Evolutionary conservation across 2,329 filamentous ascomycete species (phyloP), one percentile per base, ranked within the genome.

Genomic region (Monosporascus sp.): DNA sequence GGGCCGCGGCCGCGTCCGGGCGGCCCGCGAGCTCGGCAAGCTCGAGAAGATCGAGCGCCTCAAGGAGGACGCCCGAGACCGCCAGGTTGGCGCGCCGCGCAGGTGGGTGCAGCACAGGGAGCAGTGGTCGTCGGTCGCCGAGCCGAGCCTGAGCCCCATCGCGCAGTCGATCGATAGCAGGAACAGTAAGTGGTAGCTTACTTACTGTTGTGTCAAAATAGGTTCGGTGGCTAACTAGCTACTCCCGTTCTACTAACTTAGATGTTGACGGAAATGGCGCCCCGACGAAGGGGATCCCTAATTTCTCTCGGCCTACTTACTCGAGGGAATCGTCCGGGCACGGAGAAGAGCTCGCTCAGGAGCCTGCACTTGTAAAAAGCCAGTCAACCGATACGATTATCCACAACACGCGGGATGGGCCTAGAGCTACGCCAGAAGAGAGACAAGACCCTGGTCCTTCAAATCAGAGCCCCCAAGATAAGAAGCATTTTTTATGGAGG

Each of bases 41-140:
- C 65, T 79, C 47, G 72, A 76, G 54, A 73, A 73, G 56, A 79
- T 70, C 22, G 70, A 73, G 51, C 63, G 61, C 26, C 66, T 67
- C 11, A 79, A 78, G 59, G 66, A 72, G 31, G 65, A 63, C 3
- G 62, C 73, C 37, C 63, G 68, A 38, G 54, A 65, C 24, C 63
- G 67, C 48, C 65, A 71, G 51, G 20, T 5, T 17, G 43, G 24
- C 17, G 43, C 26, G 2, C 7, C n/a, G 43, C 64, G 76, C 2
- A 72, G 62, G 56, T 82, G 76, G 79, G 72, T 68, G 51, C 71
- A 71, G 24, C 70, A 74, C 24, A 70, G 69, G 2, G 70, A 72
- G 20, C 74, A 78, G 51, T 82, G 79, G 79, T 79, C 76, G 5
- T 80, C 77, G 3, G 73, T 73, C 1, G 74, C 74, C 24, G 76